These are phyloP conservation scores for Entoloma clypeatum DNA, from an alignment of 1,284 basidiomycete species.

Conservation along the genomic window DNA sequence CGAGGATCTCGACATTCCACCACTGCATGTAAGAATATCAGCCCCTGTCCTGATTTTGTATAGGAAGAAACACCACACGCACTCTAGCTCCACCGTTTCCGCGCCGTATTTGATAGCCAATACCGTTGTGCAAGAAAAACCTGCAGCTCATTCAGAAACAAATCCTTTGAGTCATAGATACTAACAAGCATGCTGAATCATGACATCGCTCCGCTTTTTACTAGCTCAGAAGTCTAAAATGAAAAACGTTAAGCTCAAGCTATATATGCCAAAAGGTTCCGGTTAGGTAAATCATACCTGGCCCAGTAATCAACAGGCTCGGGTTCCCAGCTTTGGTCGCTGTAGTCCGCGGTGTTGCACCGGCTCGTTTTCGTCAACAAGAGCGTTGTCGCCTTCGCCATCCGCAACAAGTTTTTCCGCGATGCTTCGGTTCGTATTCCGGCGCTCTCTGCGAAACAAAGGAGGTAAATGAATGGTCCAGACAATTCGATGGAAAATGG, in stretches of 20 bases:
- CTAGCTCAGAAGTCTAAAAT: slow-evolving; percentile 78
- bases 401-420: slow-evolving; percentile 89
- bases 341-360: slow-evolving; percentile 82
- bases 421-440: slow-evolving; percentile 90
- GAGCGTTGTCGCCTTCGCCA: slow-evolving; percentile 74
- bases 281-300: too few species aligned
- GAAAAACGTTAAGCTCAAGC: background rate
- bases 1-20: slow-evolving; percentile 87
- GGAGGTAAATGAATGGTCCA: slow-evolving; percentile 7
- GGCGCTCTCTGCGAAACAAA: slow-evolving; percentile 68
- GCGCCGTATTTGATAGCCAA: slow-evolving; percentile 77
- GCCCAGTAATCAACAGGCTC: slow-evolving; percentile 93
- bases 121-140: slow-evolving; percentile 77
- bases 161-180: slow-evolving; percentile 92
- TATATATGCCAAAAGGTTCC: too few species aligned
- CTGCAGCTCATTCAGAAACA: slow-evolving; percentile 93
- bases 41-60: background rate
- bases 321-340: slow-evolving; percentile 88
- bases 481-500: background rate
- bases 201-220: slow-evolving; percentile 85
- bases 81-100: slow-evolving; percentile 83
- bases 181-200: slow-evolving; percentile 93
- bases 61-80: slow-evolving; percentile 40
- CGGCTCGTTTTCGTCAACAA: slow-evolving; percentile 77
- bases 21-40: slow-evolving; percentile 48